Percentiles rank a stretch among this genome's conserved stretches.
Evolutionary conservation across 2,329 filamentous ascomycete genomes (phyloP).

Genomic region (Periconia sp.): DNA sequence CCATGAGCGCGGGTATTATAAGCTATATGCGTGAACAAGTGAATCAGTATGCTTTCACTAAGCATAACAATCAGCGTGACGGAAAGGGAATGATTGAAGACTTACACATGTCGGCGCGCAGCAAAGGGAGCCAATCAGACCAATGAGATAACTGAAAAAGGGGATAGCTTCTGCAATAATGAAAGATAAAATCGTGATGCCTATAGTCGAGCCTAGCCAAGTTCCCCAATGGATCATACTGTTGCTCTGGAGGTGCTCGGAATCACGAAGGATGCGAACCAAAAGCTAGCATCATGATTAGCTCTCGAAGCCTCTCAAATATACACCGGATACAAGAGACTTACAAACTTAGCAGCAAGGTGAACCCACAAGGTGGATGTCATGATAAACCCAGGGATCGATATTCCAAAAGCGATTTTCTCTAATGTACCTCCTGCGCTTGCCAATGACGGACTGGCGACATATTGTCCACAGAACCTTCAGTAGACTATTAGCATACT

Average conservation of each 20-base stretch:
- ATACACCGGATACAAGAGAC: background rate
- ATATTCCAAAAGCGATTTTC: constrained; percentile 4
- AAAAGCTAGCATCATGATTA: background rate
- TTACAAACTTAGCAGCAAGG: constrained; percentile 5
- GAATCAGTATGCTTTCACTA: too few species aligned
- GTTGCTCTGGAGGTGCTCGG: constrained; percentile 5
- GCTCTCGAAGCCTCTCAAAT: too few species aligned
- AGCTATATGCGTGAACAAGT: too few species aligned
- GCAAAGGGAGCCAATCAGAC: constrained; percentile 4
- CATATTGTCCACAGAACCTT: background rate
- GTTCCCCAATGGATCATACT: constrained; percentile 4
- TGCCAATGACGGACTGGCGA: constrained; percentile 2
- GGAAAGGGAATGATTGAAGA: background rate
- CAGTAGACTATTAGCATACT: background rate
- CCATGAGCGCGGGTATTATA: constrained; percentile 1
- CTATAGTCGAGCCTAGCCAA: constrained; percentile 2
- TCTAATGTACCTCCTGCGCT: constrained; percentile 4
- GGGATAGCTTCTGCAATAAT: constrained; percentile 7
- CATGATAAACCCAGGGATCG: constrained; percentile 6
- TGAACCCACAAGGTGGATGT: constrained; percentile 2
- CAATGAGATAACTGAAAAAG: constrained; percentile 5
- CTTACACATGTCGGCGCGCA: constrained; percentile 4
- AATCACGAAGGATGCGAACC: constrained; percentile 5
- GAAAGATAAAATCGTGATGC: constrained; percentile 1
- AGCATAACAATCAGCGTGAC: too few species aligned